Percentiles rank a stretch among this genome's conserved stretches.
Conservation (phyloP, 2,329 filamentous ascomycete species). For the Monosporascus sp. region DNA sequence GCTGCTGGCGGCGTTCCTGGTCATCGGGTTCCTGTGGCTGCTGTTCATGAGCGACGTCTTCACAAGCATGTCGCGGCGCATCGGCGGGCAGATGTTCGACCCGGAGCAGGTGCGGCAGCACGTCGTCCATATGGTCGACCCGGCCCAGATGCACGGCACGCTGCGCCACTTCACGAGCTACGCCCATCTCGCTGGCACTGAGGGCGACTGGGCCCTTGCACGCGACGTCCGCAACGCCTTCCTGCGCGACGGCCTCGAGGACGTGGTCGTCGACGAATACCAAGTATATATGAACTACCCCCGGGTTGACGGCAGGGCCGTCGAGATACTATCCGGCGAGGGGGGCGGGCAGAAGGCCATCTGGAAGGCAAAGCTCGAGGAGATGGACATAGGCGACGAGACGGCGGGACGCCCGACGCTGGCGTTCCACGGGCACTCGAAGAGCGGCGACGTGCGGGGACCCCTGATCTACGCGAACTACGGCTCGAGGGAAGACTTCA, state of each 20-base stretch:
- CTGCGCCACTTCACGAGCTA: slow-evolving; percentile 74
- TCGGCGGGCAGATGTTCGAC: slow-evolving; percentile 70
- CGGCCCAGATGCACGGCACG: slow-evolving; percentile 63
- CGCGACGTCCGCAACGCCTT: slow-evolving; percentile 81
- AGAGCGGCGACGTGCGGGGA: slow-evolving; percentile 77
- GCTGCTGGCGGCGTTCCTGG: slow-evolving; percentile 67
- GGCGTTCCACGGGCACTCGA: slow-evolving; percentile 85
- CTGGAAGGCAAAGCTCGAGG: slow-evolving; percentile 82
- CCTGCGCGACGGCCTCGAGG: slow-evolving; percentile 64
- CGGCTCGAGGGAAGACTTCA: slow-evolving; percentile 79
- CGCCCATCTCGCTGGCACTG: slow-evolving; percentile 88
- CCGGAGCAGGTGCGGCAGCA: slow-evolving; percentile 75
- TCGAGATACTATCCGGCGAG: slow-evolving; percentile 71
- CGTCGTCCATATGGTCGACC: slow-evolving; percentile 68
- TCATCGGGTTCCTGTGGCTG: slow-evolving; percentile 74
- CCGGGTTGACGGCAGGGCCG: slow-evolving; percentile 65
- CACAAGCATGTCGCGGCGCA: slow-evolving; percentile 55
- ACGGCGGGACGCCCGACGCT: slow-evolving; percentile 62
- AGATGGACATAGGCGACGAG: slow-evolving; percentile 64
- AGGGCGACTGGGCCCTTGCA: slow-evolving; percentile 83
- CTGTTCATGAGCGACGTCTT: slow-evolving; percentile 85
- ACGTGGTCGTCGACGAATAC: slow-evolving; percentile 72
- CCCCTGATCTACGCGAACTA: slow-evolving; percentile 91
- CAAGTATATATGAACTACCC: slow-evolving; percentile 93
- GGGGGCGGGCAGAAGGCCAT: slow-evolving; percentile 54